Conservation (phyloP, 257 asterid genomes). For the Solanum arcanum region DNA sequence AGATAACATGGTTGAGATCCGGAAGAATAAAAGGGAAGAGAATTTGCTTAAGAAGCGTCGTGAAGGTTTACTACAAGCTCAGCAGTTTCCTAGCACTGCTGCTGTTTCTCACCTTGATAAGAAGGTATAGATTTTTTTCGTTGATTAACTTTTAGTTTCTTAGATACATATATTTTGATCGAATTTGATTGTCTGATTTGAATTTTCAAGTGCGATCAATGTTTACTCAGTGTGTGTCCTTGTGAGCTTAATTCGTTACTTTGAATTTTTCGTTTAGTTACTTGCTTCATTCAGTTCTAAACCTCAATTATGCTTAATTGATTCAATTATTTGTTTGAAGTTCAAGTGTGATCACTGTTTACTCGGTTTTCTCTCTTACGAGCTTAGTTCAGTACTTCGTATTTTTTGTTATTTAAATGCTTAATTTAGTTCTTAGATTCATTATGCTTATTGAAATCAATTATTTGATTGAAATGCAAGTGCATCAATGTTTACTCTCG, state of each 20-base stretch:
- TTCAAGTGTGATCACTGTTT: neutral
- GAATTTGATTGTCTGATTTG: neutral
- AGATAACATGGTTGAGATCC: slow-evolving; percentile 95
- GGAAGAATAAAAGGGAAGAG: slow-evolving; percentile 85
- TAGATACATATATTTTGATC: neutral
- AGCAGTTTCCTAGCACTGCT: slow-evolving; percentile 44
- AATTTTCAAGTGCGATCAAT: neutral
- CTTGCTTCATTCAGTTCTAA: neutral
- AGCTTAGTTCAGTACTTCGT: neutral
- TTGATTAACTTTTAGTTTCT: neutral
- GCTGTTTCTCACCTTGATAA: slow-evolving; percentile 50
- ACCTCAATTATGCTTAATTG: neutral
- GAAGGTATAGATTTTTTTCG: slow-evolving; percentile 35
- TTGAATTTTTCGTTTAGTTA: neutral
- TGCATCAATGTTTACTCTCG: neutral
- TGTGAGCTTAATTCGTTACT: neutral
- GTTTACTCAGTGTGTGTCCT: neutral
- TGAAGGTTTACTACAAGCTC: slow-evolving; percentile 53
- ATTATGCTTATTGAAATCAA: neutral
- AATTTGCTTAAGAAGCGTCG: slow-evolving; percentile 81
- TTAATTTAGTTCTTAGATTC: neutral
- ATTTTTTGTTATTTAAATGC: neutral
- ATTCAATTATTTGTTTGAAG: neutral
- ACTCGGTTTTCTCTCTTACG: neutral
- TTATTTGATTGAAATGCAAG: neutral